Base-by-base conservation (phyloP, 495 filamentous ascomycete species). In the Aspergillus diversus region DNA sequence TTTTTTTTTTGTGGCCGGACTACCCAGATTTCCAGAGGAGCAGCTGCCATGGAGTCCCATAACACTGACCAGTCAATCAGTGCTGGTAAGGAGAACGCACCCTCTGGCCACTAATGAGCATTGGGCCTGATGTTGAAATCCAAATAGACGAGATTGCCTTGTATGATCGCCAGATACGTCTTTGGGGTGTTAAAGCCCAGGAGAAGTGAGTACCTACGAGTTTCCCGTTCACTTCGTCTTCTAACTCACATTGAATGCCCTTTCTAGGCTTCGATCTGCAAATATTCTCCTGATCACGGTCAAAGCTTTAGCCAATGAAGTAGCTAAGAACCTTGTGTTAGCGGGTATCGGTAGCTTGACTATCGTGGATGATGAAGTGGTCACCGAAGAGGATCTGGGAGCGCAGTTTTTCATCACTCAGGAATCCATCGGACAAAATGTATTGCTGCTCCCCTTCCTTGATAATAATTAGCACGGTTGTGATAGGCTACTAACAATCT, bases 141-240 rank as follows among this genome's bases (percentile, higher is more conserved):
- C 0, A 4, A 32, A 55, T 49, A 96, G 95, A 97, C 78, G 95
- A 99, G 71, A 97, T 98, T 69, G 96, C 96, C 42, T 86, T 99
- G 27, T 99, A 99, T 76, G 95, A 99, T 75, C 89, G 95, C 21
- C 95, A 99, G 75, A 97, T 98, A 69, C 91, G 95, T n/a, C 86
- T 99, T 33, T 99, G 95, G 95, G 95, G 95, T 55, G 90, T 98
- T 61, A 86, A 96, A 71, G 95, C 96, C 6, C 95, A 99, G 74
- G 90, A 90, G 65, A 86, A 86, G 88, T 90, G 70, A 72, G 77
- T 63, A 9, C 37, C 16, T 21, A 32, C 51, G 7, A 57, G 13
- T 16, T 2, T 12, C 33, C 37, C 9, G 33, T 31, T 15, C 1
- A 34, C 33, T 17, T 42, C 31, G 15, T 37, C 12, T 17, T 16